phyloP scores from a whole-genome alignment of 2,329 filamentous ascomycete species.

The Claviceps quebecensis region DNA sequence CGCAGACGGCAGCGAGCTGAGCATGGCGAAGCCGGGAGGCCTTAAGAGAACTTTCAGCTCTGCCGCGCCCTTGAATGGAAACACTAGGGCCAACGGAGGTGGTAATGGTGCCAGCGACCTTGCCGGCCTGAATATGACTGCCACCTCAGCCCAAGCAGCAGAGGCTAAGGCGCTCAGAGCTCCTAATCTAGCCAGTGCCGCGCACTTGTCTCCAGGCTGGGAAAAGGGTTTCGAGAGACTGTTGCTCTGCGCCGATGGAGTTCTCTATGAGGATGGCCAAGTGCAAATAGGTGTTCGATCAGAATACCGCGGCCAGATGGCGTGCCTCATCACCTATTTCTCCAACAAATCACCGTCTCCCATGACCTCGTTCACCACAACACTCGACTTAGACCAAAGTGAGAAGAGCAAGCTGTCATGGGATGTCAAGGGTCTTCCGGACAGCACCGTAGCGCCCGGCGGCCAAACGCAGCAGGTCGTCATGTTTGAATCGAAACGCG shows the following conservation, averaged over 20 bases:
- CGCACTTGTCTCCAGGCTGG: slow-evolving; percentile 90
- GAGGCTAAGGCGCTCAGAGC: slow-evolving; percentile 46
- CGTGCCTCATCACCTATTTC: slow-evolving; percentile 91
- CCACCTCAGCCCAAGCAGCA: slow-evolving; percentile 37
- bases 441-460: slow-evolving; percentile 60
- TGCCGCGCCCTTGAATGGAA: slow-evolving; percentile 31
- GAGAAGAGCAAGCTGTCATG: slow-evolving; percentile 58
- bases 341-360: slow-evolving; percentile 80
- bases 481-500: slow-evolving; percentile 75
- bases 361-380: slow-evolving; percentile 87
- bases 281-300: slow-evolving; percentile 84
- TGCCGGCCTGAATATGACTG: slow-evolving; percentile 66
- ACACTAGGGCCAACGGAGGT: slow-evolving; percentile 26
- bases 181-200: slow-evolving; percentile 81
- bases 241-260: slow-evolving; percentile 65
- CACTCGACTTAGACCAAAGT: slow-evolving; percentile 63
- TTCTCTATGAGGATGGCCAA: slow-evolving; percentile 90
- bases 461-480: slow-evolving; percentile 84
- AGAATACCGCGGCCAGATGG: slow-evolving; percentile 90
- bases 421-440: slow-evolving; percentile 79
- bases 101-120: slow-evolving; percentile 50
- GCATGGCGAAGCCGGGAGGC: slow-evolving; percentile 65
- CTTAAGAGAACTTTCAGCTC: slow-evolving; percentile 76
- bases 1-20: slow-evolving; percentile 62
- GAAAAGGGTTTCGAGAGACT: slow-evolving; percentile 77